Evolutionary conservation across 148 eudicot species (phyloP).

Genomic region (Bassia scoparia): DNA sequence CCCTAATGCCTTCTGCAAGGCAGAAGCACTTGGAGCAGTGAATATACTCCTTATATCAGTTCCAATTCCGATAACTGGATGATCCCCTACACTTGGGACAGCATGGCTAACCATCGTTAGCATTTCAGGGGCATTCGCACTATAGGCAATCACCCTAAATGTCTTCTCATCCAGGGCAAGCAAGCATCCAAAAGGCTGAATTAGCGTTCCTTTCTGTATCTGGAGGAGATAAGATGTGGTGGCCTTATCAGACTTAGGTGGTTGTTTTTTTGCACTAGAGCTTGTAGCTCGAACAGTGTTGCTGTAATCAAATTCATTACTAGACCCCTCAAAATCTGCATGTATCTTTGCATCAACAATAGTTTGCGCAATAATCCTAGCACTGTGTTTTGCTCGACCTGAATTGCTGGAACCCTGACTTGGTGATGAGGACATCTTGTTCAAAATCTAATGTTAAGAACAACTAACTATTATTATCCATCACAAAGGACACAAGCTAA

Average conservation of each 20-base stretch:
- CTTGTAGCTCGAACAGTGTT: slow-evolving; percentile 52
- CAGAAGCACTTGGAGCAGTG: slow-evolving; percentile 71
- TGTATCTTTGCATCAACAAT: slow-evolving; percentile 79
- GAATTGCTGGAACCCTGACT: slow-evolving; percentile 59
- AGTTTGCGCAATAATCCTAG: slow-evolving; percentile 71
- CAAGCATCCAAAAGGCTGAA: slow-evolving; percentile 91
- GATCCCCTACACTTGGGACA: slow-evolving; percentile 83
- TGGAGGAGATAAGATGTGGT: slow-evolving; percentile 83
- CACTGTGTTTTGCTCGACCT: slow-evolving; percentile 57
- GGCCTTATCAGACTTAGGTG: slow-evolving; percentile 52
- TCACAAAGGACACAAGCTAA: no score
- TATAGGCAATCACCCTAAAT: slow-evolving; percentile 69
- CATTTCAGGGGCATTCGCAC: slow-evolving; percentile 91
- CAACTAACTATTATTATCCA: not conserved
- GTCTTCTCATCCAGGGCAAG: slow-evolving; percentile 82
- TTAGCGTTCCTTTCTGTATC: slow-evolving; percentile 76
- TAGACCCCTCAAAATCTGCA: slow-evolving; percentile 76
- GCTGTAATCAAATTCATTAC: slow-evolving; percentile 70
- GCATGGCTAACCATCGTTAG: slow-evolving; percentile 83
- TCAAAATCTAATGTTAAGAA: slow-evolving; percentile 1
- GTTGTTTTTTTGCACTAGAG: slow-evolving; percentile 24
- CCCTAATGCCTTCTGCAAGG: slow-evolving; percentile 74
- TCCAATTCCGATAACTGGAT: slow-evolving; percentile 64
- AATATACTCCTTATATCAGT: slow-evolving; percentile 75
- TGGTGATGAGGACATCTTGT: slow-evolving; percentile 61